Base-by-base conservation (phyloP, 176 grass and related monocot species). In the Elymus sibiricus region DNA sequence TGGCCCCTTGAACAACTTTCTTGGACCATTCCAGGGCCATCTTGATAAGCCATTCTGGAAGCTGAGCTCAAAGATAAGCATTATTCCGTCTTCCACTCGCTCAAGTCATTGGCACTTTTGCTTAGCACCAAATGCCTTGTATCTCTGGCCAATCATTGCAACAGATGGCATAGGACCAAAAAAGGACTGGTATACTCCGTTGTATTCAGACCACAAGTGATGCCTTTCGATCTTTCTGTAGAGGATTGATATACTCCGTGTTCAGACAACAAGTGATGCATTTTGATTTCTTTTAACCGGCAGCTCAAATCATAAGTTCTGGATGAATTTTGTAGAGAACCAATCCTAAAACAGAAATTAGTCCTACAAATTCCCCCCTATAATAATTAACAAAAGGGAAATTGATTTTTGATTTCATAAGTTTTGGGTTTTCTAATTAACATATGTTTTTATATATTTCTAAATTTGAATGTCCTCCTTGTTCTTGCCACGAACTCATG, bases 61-160 rank as follows among this genome's bases (percentile, higher is more conserved):
- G 80, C 44, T 39, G 53, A 49, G 85, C 64, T 38, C 3, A 70
- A 83, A 26, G 80, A 88, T 47, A n/a, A 51, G 64, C 74, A 83
- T 77, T 59, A 71, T 83, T 63, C 74, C 71, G 11, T 24, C 15
- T 19, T 61, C 72, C 79, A 82, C 80, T 70, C 53, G 74, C 51
- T 43, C 15, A 64, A 88, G 69, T 71, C 51, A 28, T 1, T 6
- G 7, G 10, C 42, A 21, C 29, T 88, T 79, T 63, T 28, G 42
- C 14, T 78, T 46, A 64, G 28, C 65, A 64, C 53, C 55, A 72
- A 22, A 84, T 51, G 29, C 74, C 14, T 79, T 58, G 2, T n/a
- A 28, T 63, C 19, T 44, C 19, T 47, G 70, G 61, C 59, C 43
- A 37, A 66, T 77, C 72, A 39, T 58, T 58, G 53, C 53, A 58